Evolutionary conservation across 257 asterid species (phyloP), one percentile per base, ranked within the genome.

Genomic region (Pogostemon cablin): DNA sequence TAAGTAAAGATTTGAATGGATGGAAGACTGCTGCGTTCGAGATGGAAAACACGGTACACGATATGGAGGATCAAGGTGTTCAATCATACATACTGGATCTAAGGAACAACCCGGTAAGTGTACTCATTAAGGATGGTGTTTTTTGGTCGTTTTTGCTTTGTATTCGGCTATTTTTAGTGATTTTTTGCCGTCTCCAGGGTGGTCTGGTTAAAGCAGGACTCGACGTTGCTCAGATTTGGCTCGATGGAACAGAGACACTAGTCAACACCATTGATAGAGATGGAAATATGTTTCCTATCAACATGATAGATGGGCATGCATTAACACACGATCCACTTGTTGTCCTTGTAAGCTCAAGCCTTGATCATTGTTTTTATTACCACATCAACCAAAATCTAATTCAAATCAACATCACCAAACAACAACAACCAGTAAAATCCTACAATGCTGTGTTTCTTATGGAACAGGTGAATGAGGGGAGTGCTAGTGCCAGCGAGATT

Each of bases 401-500:
- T 56, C n/a, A 55, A 32, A 55, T 25, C 4, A 12, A 55, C 1
- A 15, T 9, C 54, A 3, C 6, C 10, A 11, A 3, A 9, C 17
- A 49, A 49, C 25, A 20, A 20, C 25, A 49, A 2, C 0, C 15
- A 7, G 1, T 11, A 55, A 20, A 54, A 4, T 54, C 5, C 1
- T 7, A 1, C 6, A n/a, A 25, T 7, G 3, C 42, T 70, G 67
- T 60, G 11, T 43, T 37, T 39, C 43, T 39, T 65, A 17, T 32
- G 8, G 49, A 59, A 78, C 71, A 90, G 97, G 98, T 93, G 73
- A 90, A 93, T 17, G 98, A 88, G 77, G 98, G 88, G 61, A 93
- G 97, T 81, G 98, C 98, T 10, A 93, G 97, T 80, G 96, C 97
- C 1, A 93, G 96, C 73, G 98, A 93, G 88, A 93, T 93, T 78